Evolutionary conservation across 805 yeast genomes (phyloP).

Genomic region (Hemisphaericaspora nanyangensis): DNA sequence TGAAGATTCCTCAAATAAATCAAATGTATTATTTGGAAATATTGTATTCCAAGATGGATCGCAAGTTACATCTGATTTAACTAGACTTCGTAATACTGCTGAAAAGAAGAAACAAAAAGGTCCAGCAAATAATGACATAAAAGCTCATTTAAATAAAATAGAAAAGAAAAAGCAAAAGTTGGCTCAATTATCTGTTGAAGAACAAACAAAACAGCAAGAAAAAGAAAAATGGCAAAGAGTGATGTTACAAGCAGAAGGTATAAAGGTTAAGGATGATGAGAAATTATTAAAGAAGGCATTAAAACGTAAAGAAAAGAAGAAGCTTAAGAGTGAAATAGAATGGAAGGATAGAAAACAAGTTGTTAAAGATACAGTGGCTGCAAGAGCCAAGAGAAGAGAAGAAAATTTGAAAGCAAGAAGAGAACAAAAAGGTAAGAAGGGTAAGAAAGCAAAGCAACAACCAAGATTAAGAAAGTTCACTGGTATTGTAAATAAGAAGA

Average conservation of each 20-base stretch:
- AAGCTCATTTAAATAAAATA: conserved; percentile 72
- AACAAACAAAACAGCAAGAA: conserved; percentile 57
- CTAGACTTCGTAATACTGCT: conserved; percentile 44
- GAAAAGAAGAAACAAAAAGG: conserved; percentile 65
- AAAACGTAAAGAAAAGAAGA: conserved; percentile 76
- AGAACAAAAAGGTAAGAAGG: conserved; percentile 77
- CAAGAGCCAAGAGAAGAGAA: conserved; percentile 82
- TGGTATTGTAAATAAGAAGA: conserved; percentile 43
- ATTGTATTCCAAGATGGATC: conserved; percentile 82
- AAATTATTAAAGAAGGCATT: conserved; percentile 79
- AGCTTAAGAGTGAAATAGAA: conserved; percentile 81
- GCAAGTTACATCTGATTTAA: conserved; percentile 69
- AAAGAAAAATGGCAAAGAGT: conserved; percentile 85
- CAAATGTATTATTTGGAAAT: conserved; percentile 66
- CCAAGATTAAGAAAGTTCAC: conserved; percentile 65
- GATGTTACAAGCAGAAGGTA: conserved; percentile 82
- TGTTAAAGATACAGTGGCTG: conserved; percentile 70
- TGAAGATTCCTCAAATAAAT: conserved; percentile 26
- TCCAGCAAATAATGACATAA: conserved; percentile 78
- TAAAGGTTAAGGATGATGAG: conserved; percentile 86
- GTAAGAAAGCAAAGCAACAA: conserved; percentile 47
- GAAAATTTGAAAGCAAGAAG: conserved; percentile 83
- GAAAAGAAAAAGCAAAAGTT: conserved; percentile 71
- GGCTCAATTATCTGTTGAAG: conserved; percentile 54
- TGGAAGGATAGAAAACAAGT: conserved; percentile 88